These are phyloP conservation scores for Phaeolepiota aurea DNA, from an alignment of 768 basidiomycete genomes.

Conservation along the genomic window DNA sequence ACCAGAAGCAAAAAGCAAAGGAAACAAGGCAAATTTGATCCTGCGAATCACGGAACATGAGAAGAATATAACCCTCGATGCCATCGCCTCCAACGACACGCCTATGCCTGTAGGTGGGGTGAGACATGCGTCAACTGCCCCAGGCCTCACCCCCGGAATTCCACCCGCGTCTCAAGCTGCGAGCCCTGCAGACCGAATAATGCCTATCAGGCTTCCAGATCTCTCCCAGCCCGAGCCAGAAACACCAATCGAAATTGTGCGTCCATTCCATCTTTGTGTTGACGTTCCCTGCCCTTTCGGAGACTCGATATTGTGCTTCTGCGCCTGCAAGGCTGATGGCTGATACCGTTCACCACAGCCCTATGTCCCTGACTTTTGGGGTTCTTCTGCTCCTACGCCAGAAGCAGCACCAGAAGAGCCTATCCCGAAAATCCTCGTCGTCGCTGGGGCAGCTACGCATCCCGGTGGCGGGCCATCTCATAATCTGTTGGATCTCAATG, in stretches of 20 bases:
- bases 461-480: slow-evolving; percentile 29
- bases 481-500: slow-evolving; percentile 11
- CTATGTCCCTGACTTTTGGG: slow-evolving; percentile 38
- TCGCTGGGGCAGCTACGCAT: slow-evolving; percentile 29
- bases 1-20: slow-evolving; percentile 31
- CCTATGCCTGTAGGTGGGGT: slow-evolving; percentile 10
- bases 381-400: slow-evolving; percentile 19
- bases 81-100: slow-evolving; percentile 11
- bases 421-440: slow-evolving; percentile 35
- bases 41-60: slow-evolving; percentile 47
- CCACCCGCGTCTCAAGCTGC: slow-evolving; percentile 25
- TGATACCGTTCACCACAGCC: slow-evolving; percentile 27
- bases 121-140: slow-evolving; percentile 16
- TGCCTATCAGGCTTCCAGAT: slow-evolving; percentile 52
- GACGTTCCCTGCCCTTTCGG: too few species aligned
- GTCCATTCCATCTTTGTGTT: slow-evolving; percentile 5
- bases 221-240: slow-evolving; percentile 32
- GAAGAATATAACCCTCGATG: slow-evolving; percentile 14
- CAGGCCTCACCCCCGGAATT: slow-evolving; percentile 30
- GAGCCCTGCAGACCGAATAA: slow-evolving; percentile 20
- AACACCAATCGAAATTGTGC: slow-evolving; percentile 49
- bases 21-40: slow-evolving; percentile 50
- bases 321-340: slow-evolving; percentile 37
- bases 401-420: slow-evolving; percentile 12
- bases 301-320: too few species aligned